These are phyloP conservation scores for Xylaria sp. DNA, from an alignment of 2,329 filamentous ascomycete species.

Conservation along the genomic window DNA sequence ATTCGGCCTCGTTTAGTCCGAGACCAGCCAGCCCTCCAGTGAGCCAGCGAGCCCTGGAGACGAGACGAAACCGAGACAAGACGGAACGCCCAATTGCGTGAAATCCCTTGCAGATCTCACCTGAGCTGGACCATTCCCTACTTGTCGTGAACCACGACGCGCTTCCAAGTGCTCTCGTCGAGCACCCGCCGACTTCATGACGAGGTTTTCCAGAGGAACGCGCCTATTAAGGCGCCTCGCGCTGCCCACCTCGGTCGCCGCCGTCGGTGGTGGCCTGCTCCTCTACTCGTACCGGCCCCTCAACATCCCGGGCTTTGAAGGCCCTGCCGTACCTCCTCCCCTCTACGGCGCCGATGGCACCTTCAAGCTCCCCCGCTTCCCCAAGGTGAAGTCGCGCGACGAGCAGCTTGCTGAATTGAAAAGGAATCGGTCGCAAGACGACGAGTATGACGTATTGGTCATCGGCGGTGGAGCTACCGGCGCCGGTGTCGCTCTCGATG, in stretches of 20 bases:
- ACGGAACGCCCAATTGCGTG: constrained; percentile 13
- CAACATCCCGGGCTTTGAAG: constrained; percentile 76
- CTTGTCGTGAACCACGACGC: constrained; percentile 21
- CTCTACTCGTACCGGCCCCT: constrained; percentile 73
- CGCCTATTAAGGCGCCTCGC: constrained; percentile 57
- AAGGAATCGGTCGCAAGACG: constrained; percentile 56
- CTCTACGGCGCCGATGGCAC: constrained; percentile 75
- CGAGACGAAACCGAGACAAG: neutral
- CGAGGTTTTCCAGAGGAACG: constrained; percentile 47
- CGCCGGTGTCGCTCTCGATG: constrained; percentile 77
- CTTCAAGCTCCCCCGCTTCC: constrained; percentile 74
- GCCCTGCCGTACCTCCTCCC: constrained; percentile 75
- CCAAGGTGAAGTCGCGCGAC: constrained; percentile 68
- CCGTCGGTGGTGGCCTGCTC: constrained; percentile 57
- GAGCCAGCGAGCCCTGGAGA: neutral
- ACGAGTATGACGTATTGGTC: constrained; percentile 75
- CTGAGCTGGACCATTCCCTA: constrained; percentile 1
- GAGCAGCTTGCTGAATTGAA: constrained; percentile 73
- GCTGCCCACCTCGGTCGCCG: constrained; percentile 56
- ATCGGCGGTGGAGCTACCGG: constrained; percentile 79
- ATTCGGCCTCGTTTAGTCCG: constrained; percentile 36
- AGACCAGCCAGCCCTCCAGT: constrained; percentile 10
- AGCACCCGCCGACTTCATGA: constrained; percentile 41
- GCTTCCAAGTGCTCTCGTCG: constrained; percentile 21
- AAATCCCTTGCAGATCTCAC: constrained; percentile 7